phyloP scores from a whole-genome alignment of 768 basidiomycete species.

The Krasilnikovozyma curviuscula region DNA sequence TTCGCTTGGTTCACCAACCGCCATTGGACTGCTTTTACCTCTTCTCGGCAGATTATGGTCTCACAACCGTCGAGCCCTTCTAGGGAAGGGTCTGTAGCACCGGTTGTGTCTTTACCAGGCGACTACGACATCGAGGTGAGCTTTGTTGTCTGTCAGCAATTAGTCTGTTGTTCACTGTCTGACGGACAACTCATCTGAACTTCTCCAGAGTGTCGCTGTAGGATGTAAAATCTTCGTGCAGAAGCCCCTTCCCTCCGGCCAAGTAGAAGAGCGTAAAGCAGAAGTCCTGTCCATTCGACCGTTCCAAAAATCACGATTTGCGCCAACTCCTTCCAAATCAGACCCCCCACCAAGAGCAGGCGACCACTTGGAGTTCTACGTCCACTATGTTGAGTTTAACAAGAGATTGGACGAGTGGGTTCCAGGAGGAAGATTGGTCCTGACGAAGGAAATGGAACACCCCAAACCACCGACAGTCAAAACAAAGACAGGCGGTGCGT shows the following conservation, averaged over 20 bases:
- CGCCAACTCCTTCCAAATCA: conserved; percentile 9
- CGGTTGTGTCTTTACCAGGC: background rate
- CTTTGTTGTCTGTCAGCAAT: background rate
- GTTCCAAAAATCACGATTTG: conserved; percentile 40
- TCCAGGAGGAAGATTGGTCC: conserved; percentile 61
- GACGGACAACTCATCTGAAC: conserved; percentile 30
- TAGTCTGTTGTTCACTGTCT: background rate
- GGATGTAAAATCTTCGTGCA: conserved; percentile 91
- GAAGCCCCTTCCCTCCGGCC: conserved; percentile 53
- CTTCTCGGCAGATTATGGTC: too few species aligned
- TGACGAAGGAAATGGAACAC: conserved; percentile 79
- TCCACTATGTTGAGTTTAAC: conserved; percentile 98
- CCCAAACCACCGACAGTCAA: conserved; percentile 38
- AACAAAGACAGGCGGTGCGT: conserved; percentile 30
- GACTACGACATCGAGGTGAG: background rate
- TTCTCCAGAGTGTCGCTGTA: conserved; percentile 73
- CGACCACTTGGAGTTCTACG: conserved; percentile 76
- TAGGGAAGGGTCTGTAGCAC: conserved; percentile 3
- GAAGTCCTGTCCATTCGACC: conserved; percentile 92
- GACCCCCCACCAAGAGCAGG: conserved; percentile 15
- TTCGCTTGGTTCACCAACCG: too few species aligned
- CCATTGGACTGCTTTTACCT: too few species aligned
- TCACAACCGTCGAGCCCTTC: conserved; percentile 22
- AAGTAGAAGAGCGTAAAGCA: conserved; percentile 72
- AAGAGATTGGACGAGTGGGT: conserved; percentile 99